Base-by-base conservation (phyloP, 2,329 filamentous ascomycete genomes). In the Aspergillus pseudoglaucus region DNA sequence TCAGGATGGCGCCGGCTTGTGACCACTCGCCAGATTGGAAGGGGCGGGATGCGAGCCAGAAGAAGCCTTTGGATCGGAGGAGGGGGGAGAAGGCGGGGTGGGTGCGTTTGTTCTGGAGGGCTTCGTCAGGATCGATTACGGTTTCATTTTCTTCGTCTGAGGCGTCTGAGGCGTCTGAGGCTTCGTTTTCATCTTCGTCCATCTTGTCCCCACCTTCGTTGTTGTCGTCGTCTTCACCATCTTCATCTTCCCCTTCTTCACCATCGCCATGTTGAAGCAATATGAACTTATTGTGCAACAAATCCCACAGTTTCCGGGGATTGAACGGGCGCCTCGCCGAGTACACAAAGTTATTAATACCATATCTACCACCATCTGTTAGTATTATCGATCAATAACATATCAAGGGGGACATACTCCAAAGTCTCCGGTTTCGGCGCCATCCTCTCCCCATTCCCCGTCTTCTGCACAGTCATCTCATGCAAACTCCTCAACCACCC, bases 401-500 rank as follows among this genome's bases (percentile, higher is more conserved):
- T n/a, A n/a, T n/a, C n/a, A n/a, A n/a, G n/a, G 46, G 4, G 17
- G 15, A 62, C 69, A 55, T 63, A 78, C 72, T 87, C 84, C 47
- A 87, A 74, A 0, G 83, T 87, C 67, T 88, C 84, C 0, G 84
- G 85, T 59, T 81, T 86, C 0, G 83, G 83, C 0, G 80, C 82
- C 44, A 84, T 61, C 2, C 76, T 75, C 22, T 80, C 79, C 47
- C 69, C 71, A 14, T 72, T 73, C 22, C 71, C 70, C 20, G 81
- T 79, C 57, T 82, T 77, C 23, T 80, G 74, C 4, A 82, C 65
- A 0, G 79, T 83, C 80, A 87, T 83, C 51, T 80, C 82, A 47
- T 86, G 82, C 27, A 88, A 65, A 54, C 84, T 84, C 53, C 82
- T 79, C 38, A 88, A 68, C 85, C 85, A 88, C 0, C 85, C 85